phyloP scores from a whole-genome alignment of 176 grass and related monocot genomes.

The Rhipidocladum racemiflorum region DNA sequence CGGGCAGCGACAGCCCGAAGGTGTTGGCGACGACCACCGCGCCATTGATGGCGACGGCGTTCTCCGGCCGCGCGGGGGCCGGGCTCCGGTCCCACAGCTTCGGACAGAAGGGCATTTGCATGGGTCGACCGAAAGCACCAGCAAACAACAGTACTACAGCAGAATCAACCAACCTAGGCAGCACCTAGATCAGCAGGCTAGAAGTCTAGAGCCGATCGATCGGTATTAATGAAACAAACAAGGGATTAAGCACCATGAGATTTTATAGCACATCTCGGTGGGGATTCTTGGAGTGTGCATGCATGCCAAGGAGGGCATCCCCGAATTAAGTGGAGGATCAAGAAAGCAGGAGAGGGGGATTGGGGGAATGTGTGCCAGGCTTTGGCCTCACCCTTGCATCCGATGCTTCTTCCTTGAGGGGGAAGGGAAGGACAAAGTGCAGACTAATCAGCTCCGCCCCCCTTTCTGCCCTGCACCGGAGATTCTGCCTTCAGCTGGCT shows the following conservation, averaged over 20 bases:
- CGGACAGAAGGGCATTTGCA: constrained; percentile 52
- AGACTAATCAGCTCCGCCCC: background rate
- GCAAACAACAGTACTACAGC: background rate
- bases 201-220: background rate
- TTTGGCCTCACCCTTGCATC: constrained; percentile 55
- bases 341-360: constrained; percentile 1
- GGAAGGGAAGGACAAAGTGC: constrained; percentile 35
- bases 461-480: background rate
- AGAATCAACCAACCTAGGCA: background rate
- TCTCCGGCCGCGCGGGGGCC: background rate
- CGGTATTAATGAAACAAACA: background rate
- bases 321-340: background rate
- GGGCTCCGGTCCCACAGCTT: constrained; percentile 13
- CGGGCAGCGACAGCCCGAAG: constrained; percentile 26
- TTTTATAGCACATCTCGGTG: background rate
- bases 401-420: constrained; percentile 36
- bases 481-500: background rate
- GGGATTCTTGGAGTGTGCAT: constrained; percentile 56
- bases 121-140: background rate
- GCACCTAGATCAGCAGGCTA: background rate
- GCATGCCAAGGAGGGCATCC: constrained; percentile 54
- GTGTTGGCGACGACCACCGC: constrained; percentile 55
- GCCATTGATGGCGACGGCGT: constrained; percentile 46
- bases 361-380: constrained; percentile 43
- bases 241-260: background rate